These are phyloP conservation scores for Pneumocystis wakefieldiae DNA, from an alignment of 1,139 yeast genomes.

Conservation along the genomic window DNA sequence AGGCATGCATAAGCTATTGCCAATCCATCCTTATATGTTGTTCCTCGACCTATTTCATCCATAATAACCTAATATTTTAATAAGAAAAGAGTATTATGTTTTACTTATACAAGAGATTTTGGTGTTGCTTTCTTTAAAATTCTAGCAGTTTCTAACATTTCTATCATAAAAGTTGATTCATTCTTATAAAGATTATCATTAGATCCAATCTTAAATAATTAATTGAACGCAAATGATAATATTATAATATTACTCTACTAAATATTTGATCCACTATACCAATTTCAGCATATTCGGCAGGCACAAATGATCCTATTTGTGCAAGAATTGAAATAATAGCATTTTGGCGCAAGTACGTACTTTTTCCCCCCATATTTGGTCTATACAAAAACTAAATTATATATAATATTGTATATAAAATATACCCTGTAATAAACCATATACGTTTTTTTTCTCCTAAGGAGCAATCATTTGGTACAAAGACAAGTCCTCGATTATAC, in stretches of 20 bases:
- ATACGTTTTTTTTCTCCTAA: conserved; percentile 26
- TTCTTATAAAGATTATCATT: conserved; percentile 80
- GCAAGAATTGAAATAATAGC: conserved; percentile 58
- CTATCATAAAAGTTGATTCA: conserved; percentile 91
- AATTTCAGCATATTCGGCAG: conserved; percentile 55
- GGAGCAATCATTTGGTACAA: conserved; percentile 50
- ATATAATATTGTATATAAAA: not conserved
- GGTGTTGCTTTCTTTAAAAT: conserved; percentile 64
- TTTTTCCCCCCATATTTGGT: conserved; percentile 97
- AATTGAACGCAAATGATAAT: not conserved
- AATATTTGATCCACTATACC: conserved; percentile 78
- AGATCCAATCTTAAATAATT: conserved; percentile 43
- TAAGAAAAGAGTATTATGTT: not conserved
- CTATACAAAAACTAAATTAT: conserved; percentile 3
- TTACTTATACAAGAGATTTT: conserved; percentile 38
- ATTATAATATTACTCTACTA: conserved; percentile 35
- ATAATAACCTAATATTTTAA: conserved; percentile 35
- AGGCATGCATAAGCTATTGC: conserved; percentile 80
- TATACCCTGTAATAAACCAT: conserved; percentile 70
- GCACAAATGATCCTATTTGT: conserved; percentile 18
- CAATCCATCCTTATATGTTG: conserved; percentile 77
- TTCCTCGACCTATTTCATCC: conserved; percentile 95
- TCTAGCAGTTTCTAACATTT: conserved; percentile 85
- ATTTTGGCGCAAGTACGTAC: conserved; percentile 75
- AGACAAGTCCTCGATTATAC: conserved; percentile 30